Evolutionary conservation across 2,329 filamentous ascomycete species (phyloP).

Genomic region (Fusarium sp.): DNA sequence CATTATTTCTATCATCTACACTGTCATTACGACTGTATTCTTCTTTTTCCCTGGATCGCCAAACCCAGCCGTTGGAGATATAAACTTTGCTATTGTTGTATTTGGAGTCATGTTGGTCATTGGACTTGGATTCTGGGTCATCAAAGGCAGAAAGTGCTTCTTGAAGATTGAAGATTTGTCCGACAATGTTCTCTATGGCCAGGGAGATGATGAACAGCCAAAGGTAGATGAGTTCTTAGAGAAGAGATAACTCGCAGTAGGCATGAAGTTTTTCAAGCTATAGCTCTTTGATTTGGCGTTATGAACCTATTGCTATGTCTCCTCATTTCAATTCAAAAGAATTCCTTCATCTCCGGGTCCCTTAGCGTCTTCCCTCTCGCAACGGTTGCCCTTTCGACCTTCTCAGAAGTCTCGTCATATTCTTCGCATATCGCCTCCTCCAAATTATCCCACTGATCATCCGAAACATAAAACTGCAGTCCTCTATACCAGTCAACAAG

Average conservation of each 20-base stretch:
- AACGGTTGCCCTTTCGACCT: accelerated
- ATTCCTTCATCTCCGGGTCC: not conserved
- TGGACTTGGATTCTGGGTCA: slow-evolving; percentile 61
- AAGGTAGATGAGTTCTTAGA: not conserved
- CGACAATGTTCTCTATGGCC: slow-evolving; percentile 15
- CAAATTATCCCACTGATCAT: not conserved
- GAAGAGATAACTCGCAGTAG: too few species aligned
- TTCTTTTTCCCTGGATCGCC: slow-evolving; percentile 64
- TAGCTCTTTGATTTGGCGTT: too few species aligned
- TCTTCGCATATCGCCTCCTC: not conserved
- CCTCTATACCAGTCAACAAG: slow-evolving; percentile 26
- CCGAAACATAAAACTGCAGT: not conserved
- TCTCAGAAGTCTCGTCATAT: not conserved
- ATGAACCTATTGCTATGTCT: too few species aligned
- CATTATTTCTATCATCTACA: slow-evolving; percentile 62
- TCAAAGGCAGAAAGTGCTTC: slow-evolving; percentile 56
- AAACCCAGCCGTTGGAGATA: slow-evolving; percentile 58
- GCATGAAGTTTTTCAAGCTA: too few species aligned
- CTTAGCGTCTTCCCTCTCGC: accelerated
- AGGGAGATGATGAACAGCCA: not conserved
- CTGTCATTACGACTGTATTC: slow-evolving; percentile 63
- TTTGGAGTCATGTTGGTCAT: slow-evolving; percentile 66
- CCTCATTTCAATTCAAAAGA: too few species aligned
- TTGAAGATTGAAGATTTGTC: slow-evolving; percentile 43
- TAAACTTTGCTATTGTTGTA: slow-evolving; percentile 68